Conservation (phyloP, 805 yeast genomes). For the Wickerhamiella kazuoi region DNA sequence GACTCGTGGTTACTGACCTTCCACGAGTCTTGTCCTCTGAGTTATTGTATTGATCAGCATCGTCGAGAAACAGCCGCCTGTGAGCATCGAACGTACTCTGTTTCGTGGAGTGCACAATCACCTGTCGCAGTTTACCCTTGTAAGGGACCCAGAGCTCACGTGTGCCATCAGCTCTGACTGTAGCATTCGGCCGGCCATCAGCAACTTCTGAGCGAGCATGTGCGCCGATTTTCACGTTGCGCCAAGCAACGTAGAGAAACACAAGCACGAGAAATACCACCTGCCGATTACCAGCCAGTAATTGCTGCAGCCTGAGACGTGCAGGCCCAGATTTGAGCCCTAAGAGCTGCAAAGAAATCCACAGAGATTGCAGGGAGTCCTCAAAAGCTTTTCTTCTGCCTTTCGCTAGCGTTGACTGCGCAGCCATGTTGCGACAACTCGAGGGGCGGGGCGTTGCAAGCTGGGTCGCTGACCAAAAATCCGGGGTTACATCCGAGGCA, state of each 20-base stretch:
- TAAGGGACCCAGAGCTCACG: constrained; percentile 11
- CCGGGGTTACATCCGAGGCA: background rate
- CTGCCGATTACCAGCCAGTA: background rate
- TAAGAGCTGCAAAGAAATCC: background rate
- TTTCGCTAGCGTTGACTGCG: background rate
- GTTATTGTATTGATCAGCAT: background rate
- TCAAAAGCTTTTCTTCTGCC: background rate
- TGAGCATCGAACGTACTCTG: constrained; percentile 9
- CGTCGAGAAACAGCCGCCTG: constrained; percentile 6
- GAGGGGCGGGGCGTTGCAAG: too few species aligned
- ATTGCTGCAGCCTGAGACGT: background rate
- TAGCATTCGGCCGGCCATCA: constrained; percentile 5
- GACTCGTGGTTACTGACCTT: background rate
- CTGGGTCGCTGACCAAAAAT: too few species aligned
- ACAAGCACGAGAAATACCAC: background rate
- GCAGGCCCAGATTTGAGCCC: background rate
- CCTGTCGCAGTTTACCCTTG: constrained; percentile 3
- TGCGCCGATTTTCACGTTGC: constrained; percentile 1
- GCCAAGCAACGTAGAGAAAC: background rate
- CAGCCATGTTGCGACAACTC: too few species aligned
- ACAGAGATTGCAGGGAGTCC: background rate
- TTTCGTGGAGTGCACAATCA: constrained; percentile 5
- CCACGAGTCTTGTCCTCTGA: background rate
- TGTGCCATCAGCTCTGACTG: constrained; percentile 1
- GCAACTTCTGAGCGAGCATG: constrained; percentile 1